Evolutionary conservation across 2,329 filamentous ascomycete species (phyloP), one percentile per base, ranked within the genome.

Genomic region (Lasiodiplodia hormozganensis): DNA sequence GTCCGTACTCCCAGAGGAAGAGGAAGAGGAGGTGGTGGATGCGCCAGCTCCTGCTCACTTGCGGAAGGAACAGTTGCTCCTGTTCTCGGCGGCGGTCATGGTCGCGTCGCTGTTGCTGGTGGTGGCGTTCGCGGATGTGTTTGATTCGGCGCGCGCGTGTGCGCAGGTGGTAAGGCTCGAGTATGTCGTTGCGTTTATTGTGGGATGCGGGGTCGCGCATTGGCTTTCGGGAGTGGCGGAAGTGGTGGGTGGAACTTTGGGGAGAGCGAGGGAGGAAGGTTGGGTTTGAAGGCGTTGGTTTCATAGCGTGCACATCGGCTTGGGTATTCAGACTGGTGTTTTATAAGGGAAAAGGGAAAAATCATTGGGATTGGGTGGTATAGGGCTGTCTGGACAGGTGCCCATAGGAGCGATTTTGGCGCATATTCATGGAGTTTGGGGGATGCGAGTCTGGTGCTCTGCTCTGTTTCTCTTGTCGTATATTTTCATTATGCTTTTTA

Each of bases 171-270:
- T 49, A 12, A 18, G 60, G 28, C 3, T 25, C 11, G 60, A 51
- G 60, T 64, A 64, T 14, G 60, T 21, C 18, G 28, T 6, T n/a
- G 60, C 60, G 28, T 51, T 64, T 23, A 28, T 34, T 28, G 60
- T 64, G 38, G 60, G 60, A n/a, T 34, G 25, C 18, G 60, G 60
- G 18, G 23, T 64, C 28, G 60, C 60, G 60, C 43, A 36, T 4
- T n/a, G 60, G 43, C n/a, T 43, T 34, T 14, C n/a, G 4, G 36
- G n/a, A 2, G 38, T 52, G 18, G 43, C 18, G 6, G 23, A 14
- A 2, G n/a, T 25, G 12, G 11, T 52, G 28, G 60, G 14, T 4
- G 31, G 21, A 10, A 43, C 25, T 40, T 8, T 49, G 40, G 18
- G 8, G 60, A 36, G 47, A 43, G 60, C 25, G 43, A 38, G 60